Evolutionary conservation across 768 basidiomycete species (phyloP), one percentile per base, ranked within the genome.

Genomic region (Naganishia vaughanmartiniae): DNA sequence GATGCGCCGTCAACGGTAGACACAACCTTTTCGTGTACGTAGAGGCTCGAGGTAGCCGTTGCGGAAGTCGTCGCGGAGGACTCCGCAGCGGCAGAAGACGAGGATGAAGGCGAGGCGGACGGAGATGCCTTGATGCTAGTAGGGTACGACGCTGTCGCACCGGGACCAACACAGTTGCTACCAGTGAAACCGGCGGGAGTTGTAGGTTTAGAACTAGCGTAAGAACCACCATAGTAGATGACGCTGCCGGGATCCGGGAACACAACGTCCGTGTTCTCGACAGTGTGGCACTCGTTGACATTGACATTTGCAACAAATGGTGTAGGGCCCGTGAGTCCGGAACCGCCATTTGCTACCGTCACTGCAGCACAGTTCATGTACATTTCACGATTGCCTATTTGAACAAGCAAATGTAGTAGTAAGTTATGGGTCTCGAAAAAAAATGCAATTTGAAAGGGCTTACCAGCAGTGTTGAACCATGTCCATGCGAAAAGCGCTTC

Each of bases 391-490:
- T 72, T 72, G 14, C 71, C 71, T 63, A n/a, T 26, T 26, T 0
- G 15, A 3, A 21, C 26, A 34, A 19, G 28, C 39, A 48, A 14
- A 58, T 17, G 10, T 10, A 14, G 3, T 34, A 31, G 33, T 54
- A 2, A 56, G 34, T 28, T 24, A 9, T 4, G 6, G 10, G 7
- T 6, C 28, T 31, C 33, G 19, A 14, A 12, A 24, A 33, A 55
- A 24, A 33, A 55, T 54, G 30, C 31, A 21, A 17, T 21, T 33
- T 2, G 53, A 12, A 21, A 24, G 54, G 56, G 48, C 55, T 82
- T 81, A 19, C 81, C 81, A 55, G 74, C 66, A 51, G 70, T 57
- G 75, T 83, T 83, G 74, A 80, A 80, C 83, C 83, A 83, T 34
- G 74, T 74, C 83, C 83, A 83, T 14, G 77, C 74, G 66, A 83